Conservation (phyloP, 2,329 filamentous ascomycete genomes). For the Macroventuria anomochaeta region DNA sequence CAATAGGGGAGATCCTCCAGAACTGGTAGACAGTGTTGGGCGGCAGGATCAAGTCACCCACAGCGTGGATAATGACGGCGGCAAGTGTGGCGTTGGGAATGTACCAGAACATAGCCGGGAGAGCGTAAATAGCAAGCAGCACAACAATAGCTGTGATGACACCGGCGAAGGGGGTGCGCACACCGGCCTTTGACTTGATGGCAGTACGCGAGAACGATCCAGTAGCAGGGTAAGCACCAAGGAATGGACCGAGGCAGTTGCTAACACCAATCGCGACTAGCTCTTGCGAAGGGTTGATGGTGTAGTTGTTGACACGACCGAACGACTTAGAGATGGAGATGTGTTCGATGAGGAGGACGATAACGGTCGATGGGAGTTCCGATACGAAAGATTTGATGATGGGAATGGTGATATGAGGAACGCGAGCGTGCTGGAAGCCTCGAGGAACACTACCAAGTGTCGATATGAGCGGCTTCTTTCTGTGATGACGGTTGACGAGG, state of each 20-base stretch:
- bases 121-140: constrained; percentile 85
- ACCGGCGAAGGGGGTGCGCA: constrained; percentile 88
- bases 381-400: constrained; percentile 73
- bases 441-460: constrained; percentile 54
- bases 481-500: constrained; percentile 72
- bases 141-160: constrained; percentile 87
- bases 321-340: constrained; percentile 98
- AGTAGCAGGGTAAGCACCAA: constrained; percentile 90
- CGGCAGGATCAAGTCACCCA: constrained; percentile 88
- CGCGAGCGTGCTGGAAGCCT: constrained; percentile 81
- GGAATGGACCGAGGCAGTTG: constrained; percentile 87
- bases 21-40: constrained; percentile 94
- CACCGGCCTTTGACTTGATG: constrained; percentile 96
- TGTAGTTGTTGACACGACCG: constrained; percentile 93
- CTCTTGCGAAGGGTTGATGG: constrained; percentile 93
- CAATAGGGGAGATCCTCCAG: constrained; percentile 89
- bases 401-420: constrained; percentile 69
- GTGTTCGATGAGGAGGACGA: constrained; percentile 95
- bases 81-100: constrained; percentile 82
- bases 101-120: constrained; percentile 90
- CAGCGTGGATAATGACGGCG: constrained; percentile 94
- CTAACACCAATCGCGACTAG: constrained; percentile 90
- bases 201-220: constrained; percentile 96
- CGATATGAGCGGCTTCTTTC: constrained; percentile 68
- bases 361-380: constrained; percentile 83